Conservation (phyloP, 2,329 filamentous ascomycete genomes). For the Graphilbum ipis-grandicollis region DNA sequence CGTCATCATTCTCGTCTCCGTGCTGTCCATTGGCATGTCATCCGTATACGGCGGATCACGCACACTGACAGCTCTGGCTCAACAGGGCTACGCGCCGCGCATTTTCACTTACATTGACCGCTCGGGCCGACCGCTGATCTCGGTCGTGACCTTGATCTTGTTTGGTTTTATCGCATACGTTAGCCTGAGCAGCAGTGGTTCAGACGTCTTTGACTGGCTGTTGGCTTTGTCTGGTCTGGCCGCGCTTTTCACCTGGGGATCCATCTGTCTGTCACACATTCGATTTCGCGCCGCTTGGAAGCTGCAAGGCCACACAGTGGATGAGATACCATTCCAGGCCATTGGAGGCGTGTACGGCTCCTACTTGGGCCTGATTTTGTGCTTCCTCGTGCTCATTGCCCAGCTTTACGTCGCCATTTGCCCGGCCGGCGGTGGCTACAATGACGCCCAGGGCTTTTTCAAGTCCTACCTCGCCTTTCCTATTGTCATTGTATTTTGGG, state of each 20-base stretch:
- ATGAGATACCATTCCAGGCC: conserved; percentile 50
- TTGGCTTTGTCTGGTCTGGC: conserved; percentile 46
- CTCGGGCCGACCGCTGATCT: conserved; percentile 34
- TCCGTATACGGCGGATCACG: conserved; percentile 42
- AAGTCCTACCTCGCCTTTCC: conserved; percentile 34
- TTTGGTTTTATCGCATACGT: conserved; percentile 35
- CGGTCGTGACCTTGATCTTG: conserved; percentile 27
- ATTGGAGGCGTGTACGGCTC: conserved; percentile 45
- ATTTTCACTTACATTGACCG: conserved; percentile 40
- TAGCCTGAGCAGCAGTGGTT: conserved; percentile 24
- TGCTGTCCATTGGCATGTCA: conserved; percentile 40
- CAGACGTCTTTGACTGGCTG: conserved; percentile 46
- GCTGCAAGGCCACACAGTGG: conserved; percentile 39
- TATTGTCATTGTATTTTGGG: conserved; percentile 35
- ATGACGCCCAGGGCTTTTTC: conserved; percentile 31
- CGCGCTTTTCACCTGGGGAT: conserved; percentile 52
- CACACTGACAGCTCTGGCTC: conserved; percentile 39
- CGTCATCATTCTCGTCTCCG: conserved; percentile 38
- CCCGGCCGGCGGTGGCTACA: conserved; percentile 13
- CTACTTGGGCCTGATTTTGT: conserved; percentile 42
- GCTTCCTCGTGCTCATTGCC: conserved; percentile 36
- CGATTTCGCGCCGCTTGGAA: conserved; percentile 49
- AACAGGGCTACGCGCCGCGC: conserved; percentile 40
- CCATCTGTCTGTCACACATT: conserved; percentile 47
- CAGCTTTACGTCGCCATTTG: conserved; percentile 30